Evolutionary conservation across 306 rosid genomes (phyloP).

Genomic region (Albizia julibrissin): DNA sequence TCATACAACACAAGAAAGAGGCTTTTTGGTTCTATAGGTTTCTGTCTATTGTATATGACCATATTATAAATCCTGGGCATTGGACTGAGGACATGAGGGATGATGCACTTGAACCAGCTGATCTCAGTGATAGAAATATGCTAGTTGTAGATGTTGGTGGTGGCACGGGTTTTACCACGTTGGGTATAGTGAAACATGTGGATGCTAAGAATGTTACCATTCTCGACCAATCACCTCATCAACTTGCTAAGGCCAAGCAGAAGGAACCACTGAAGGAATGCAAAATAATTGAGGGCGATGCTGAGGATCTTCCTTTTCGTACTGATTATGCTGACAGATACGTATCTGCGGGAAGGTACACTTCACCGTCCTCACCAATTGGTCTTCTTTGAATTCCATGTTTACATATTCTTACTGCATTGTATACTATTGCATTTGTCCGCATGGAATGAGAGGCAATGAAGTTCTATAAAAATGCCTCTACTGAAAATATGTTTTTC

Average conservation of each 20-base stretch:
- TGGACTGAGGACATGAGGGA: slow-evolving; percentile 86
- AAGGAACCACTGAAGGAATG: slow-evolving; percentile 71
- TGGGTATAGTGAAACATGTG: slow-evolving; percentile 69
- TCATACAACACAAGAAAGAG: slow-evolving; percentile 73
- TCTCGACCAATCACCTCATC: slow-evolving; percentile 74
- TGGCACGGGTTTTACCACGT: slow-evolving; percentile 69
- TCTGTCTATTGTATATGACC: slow-evolving; percentile 69
- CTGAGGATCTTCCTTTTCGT: slow-evolving; percentile 68
- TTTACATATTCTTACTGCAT: background rate
- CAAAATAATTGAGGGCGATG: slow-evolving; percentile 69
- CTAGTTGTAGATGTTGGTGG: slow-evolving; percentile 75
- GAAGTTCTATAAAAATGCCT: background rate
- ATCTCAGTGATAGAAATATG: slow-evolving; percentile 56
- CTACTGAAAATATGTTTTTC: background rate
- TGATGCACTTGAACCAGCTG: slow-evolving; percentile 72
- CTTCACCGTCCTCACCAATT: background rate
- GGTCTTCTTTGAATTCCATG: background rate
- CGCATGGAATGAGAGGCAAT: background rate
- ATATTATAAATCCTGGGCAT: slow-evolving; percentile 71
- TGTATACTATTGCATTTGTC: background rate
- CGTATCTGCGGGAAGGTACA: slow-evolving; percentile 70
- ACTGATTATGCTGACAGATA: slow-evolving; percentile 76
- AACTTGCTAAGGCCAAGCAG: slow-evolving; percentile 73
- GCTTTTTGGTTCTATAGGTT: slow-evolving; percentile 79
- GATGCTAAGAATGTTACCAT: slow-evolving; percentile 74